Evolutionary conservation across 2,329 filamentous ascomycete genomes (phyloP).

Genomic region (Monilinia polystroma): DNA sequence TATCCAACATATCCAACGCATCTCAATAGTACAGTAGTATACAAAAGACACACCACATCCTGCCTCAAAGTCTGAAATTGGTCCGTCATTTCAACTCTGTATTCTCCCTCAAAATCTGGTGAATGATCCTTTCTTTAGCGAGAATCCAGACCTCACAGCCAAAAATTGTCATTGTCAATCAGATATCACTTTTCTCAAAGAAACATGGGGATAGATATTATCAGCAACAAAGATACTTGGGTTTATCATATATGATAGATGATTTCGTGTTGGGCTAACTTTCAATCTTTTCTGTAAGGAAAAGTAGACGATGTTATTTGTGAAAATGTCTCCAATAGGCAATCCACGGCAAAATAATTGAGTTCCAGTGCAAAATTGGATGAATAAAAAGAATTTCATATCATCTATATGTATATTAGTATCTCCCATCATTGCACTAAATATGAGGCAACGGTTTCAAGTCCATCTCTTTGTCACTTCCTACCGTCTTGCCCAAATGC

Average conservation of each 20-base stretch:
- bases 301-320: too few relatives aligned
- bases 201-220: too few relatives aligned
- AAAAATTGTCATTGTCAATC: too few relatives aligned
- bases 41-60: neutral
- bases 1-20: neutral
- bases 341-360: too few relatives aligned
- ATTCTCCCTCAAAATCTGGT: neutral
- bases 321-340: neutral
- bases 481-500: too few relatives aligned
- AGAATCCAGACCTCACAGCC: neutral
- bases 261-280: too few relatives aligned
- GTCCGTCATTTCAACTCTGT: neutral
- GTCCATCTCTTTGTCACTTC: too few relatives aligned
- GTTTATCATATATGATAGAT: too few relatives aligned
- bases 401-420: neutral
- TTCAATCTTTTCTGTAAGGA: too few relatives aligned
- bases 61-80: neutral
- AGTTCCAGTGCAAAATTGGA: neutral
- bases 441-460: too few relatives aligned
- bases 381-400: neutral
- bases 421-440: neutral
- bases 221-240: too few relatives aligned
- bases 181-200: too few relatives aligned
- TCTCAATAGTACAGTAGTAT: neutral
- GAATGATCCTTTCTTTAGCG: neutral